A percentile compares a stretch with the other conserved stretches of the same genome.
Conservation (phyloP, 164 flowering plant species). For the Tetrastigma voinierianum region DNA sequence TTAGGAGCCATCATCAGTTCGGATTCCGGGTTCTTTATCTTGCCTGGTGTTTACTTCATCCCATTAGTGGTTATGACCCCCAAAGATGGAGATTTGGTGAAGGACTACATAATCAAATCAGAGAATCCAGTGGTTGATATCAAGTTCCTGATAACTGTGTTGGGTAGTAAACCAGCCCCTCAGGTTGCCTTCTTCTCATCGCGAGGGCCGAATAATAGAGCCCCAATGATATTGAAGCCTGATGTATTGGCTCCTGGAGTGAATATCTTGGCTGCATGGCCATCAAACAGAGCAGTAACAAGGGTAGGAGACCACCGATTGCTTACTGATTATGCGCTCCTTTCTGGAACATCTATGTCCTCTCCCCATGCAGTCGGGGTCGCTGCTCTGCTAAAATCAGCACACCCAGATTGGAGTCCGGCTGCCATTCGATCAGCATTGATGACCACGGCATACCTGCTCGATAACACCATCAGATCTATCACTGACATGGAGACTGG, state of each 20-base stretch:
- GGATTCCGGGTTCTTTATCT: too few relatives aligned
- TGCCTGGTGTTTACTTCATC: too few relatives aligned
- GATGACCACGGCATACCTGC: slow-evolving; percentile 1
- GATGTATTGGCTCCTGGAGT: too few relatives aligned
- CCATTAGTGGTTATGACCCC: too few relatives aligned
- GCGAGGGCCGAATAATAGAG: slow-evolving; percentile 10
- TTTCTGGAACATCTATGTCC: slow-evolving; percentile 18
- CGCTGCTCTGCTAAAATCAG: background rate
- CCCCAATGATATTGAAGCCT: slow-evolving; percentile 21
- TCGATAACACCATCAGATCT: background rate
- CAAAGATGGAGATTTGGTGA: too few relatives aligned
- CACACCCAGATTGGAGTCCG: slow-evolving; percentile 9
- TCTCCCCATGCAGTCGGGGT: too few relatives aligned
- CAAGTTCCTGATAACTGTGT: slow-evolving; percentile 9
- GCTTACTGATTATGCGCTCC: background rate
- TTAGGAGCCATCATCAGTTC: too few relatives aligned
- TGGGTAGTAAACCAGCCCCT: slow-evolving; percentile 18
- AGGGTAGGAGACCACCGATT: too few relatives aligned
- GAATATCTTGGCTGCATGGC: slow-evolving; percentile 9
- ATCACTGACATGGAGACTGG: background rate
- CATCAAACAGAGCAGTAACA: too few relatives aligned
- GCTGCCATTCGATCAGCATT: slow-evolving; percentile 6
- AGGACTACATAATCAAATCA: too few relatives aligned
- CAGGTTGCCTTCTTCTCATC: slow-evolving; percentile 19
- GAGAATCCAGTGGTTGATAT: too few relatives aligned